Evolutionary conservation across 1,284 basidiomycete species (phyloP).

Genomic region (Albatrellus sp.): DNA sequence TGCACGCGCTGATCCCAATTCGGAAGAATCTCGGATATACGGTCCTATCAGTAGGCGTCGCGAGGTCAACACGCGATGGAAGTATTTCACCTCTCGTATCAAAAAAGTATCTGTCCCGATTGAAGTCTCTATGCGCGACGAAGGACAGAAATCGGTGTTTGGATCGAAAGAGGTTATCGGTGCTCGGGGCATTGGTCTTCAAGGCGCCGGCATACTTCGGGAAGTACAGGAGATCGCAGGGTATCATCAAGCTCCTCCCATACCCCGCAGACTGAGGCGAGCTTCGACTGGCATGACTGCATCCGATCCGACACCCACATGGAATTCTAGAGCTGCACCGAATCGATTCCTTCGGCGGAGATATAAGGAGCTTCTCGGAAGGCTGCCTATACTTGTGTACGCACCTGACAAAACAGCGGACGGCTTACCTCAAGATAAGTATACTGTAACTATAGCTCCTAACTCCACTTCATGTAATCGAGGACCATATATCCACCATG

Average conservation of each 20-base stretch:
- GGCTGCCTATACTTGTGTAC: constrained; percentile 42
- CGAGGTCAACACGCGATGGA: constrained; percentile 60
- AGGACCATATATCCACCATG: constrained; percentile 13
- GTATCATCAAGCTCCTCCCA: constrained; percentile 8
- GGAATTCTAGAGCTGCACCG: constrained; percentile 1
- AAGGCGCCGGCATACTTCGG: constrained; percentile 30
- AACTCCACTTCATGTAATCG: constrained; percentile 14
- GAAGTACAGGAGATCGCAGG: constrained; percentile 37
- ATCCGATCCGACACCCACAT: neutral
- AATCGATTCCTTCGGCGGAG: constrained; percentile 52
- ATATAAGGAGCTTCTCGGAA: constrained; percentile 46
- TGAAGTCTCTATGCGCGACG: constrained; percentile 23
- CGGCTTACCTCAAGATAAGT: constrained; percentile 10
- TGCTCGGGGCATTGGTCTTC: constrained; percentile 27
- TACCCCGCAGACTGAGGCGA: constrained; percentile 11
- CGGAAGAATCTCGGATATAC: constrained; percentile 45
- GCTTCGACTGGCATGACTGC: neutral
- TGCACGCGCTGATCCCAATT: constrained; percentile 37
- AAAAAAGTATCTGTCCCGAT: constrained; percentile 49
- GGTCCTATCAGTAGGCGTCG: constrained; percentile 61
- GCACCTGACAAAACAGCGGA: constrained; percentile 3
- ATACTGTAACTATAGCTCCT: constrained; percentile 20
- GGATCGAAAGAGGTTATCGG: constrained; percentile 1
- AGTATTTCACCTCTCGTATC: constrained; percentile 44
- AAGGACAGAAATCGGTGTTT: neutral